Evolutionary conservation across 1,139 yeast genomes (phyloP), one percentile per base, ranked within the genome.

Genomic region (Taphrina populina): DNA sequence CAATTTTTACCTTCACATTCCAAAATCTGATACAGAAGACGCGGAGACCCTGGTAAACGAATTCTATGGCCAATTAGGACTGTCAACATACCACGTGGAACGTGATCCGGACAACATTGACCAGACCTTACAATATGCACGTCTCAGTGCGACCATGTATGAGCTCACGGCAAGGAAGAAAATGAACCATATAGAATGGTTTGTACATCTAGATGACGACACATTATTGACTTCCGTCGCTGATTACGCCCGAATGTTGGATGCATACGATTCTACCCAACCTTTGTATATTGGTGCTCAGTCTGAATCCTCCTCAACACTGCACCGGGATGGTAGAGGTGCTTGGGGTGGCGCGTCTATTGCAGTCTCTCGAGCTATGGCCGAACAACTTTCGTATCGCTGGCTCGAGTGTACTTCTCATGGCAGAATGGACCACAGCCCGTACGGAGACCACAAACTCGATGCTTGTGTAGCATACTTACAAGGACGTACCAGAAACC

Each of bases 391-490:
- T 8, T 26, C 34, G 21, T 10, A 27, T 15, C 33, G 34, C 34
- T 40, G 45, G 45, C 21, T 17, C 34, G 45, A 40, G 21, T 40
- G 45, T 17, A 15, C 10, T n/a, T 10, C 11, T 11, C 34, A 24
- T 19, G 34, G 45, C 19, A 24, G 45, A 26, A 23, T 40, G 34
- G 34, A 27, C 34, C 45, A 40, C 20, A 40, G 34, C 6, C 24
- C 27, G 11, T 40, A 19, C 15, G 45, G 45, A 4, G 45, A 40
- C 8, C 45, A 40, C 45, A 40, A 40, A 27, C 45, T 40, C 34
- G 34, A 40, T 40, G 45, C 45, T 10, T 40, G 45, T 40, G 45
- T 40, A 2, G 45, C 45, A 26, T 40, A 40, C 34, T 6, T 40
- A 17, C 45, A 40, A n/a, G 45, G 45, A 6, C 32, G 34, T 23